Evolutionary conservation across 768 basidiomycete genomes (phyloP), one percentile per base, ranked within the genome.

Genomic region (Kwoniella sp.): DNA sequence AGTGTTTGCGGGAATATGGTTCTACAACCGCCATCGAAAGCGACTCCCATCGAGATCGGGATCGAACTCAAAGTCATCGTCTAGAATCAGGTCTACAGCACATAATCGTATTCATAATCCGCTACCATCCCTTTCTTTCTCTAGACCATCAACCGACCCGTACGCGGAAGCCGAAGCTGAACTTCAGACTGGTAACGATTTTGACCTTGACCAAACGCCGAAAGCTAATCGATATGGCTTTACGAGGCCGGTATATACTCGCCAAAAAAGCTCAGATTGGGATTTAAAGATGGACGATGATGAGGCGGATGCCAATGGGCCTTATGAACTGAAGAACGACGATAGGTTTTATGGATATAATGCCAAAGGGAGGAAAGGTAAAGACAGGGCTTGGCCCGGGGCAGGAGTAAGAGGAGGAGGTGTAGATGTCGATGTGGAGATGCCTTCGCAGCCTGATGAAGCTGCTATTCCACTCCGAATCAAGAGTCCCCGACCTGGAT

Each of bases 191-290:
- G 61, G 50, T 19, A 15, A 44, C 17, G 40, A 44, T 44, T 9
- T 3, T 9, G 40, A 44, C 17, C 40, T 44, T 1, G 61, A 55
- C 5, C 46, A 48, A 6, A 56, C 61, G 9, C 61, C 55, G 15
- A 63, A 55, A 51, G 61, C 61, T 13, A 55, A 44, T 15, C 55
- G 55, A 22, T 60, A 60, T 47, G 58, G 59, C 12, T 65, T 65
- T 33, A 55, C 52, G n/a, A 55, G 54, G 51, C 58, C 64, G 17
- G 64, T 52, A 4, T 65, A 65, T 52, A 21, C 58, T 22, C 47
- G 64, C 51, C 64, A 65, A 30, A 55, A 49, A 44, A 60, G 58
- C 25, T 55, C 58, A 19, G 64, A 65, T 50, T 65, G 64, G 64
- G 64, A 65, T 21, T 26, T 60, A 48, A 57, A 36, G 10, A 29